Percentiles rank a stretch among this genome's conserved stretches.
phyloP scores from a whole-genome alignment of 352 stramenopile species.

The Phytopythium helicoides region DNA sequence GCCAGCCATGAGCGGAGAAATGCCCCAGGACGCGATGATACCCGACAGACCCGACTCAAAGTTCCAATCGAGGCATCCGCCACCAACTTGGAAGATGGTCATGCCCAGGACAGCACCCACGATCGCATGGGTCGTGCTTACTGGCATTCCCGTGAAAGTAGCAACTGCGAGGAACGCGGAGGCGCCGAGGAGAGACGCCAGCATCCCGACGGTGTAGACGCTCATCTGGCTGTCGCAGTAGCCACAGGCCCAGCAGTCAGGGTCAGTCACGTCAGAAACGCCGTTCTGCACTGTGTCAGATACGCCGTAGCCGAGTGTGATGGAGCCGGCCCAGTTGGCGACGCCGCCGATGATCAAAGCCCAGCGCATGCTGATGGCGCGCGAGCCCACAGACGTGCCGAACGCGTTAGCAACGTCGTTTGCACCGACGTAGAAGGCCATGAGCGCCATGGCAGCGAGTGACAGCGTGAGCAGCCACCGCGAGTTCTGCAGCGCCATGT shows the following conservation, averaged over 20 bases:
- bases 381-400: conserved; percentile 77
- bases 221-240: conserved; percentile 47
- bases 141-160: conserved; percentile 53
- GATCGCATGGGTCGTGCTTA: conserved; percentile 75
- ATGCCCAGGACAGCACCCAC: conserved; percentile 71
- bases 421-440: conserved; percentile 46
- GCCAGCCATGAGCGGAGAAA: conserved; percentile 54
- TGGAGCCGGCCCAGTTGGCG: conserved; percentile 73
- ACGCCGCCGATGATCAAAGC: conserved; percentile 67
- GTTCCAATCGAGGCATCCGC: conserved; percentile 29
- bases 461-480: conserved; percentile 13
- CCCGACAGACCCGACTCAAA: conserved; percentile 31
- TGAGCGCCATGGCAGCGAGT: conserved; percentile 15
- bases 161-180: conserved; percentile 48
- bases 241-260: conserved; percentile 22
- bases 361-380: conserved; percentile 61
- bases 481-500: conserved; percentile 12
- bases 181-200: conserved; percentile 42
- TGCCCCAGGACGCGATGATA: conserved; percentile 71
- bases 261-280: conserved; percentile 19
- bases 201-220: conserved; percentile 67
- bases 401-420: conserved; percentile 90
- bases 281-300: conserved; percentile 70
- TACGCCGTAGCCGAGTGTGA: conserved; percentile 72
- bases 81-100: conserved; percentile 39